A percentile compares a stretch with the other conserved stretches of the same genome.
phyloP scores from a whole-genome alignment of 1,284 basidiomycete species.

The Boletus semigastroideus region DNA sequence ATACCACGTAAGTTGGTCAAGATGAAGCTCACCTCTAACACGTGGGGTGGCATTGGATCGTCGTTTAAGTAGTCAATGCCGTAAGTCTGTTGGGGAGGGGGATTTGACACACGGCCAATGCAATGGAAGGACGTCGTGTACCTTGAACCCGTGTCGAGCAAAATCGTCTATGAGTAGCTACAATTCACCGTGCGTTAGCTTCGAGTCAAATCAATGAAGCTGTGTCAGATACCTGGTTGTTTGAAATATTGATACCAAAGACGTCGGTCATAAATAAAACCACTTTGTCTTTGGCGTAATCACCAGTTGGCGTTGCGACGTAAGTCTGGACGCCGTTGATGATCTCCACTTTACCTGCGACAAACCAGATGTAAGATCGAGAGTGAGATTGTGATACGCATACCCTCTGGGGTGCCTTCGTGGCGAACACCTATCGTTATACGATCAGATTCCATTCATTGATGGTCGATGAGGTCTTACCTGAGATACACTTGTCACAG shows the following conservation, averaged over 20 bases:
- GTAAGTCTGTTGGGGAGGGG: slow-evolving; percentile 49
- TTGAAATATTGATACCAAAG: slow-evolving; percentile 49
- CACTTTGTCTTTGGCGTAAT: slow-evolving; percentile 58
- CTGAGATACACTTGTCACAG: slow-evolving; percentile 22
- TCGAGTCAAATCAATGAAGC: not conserved
- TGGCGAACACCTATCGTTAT: slow-evolving; percentile 21
- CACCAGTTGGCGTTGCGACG: slow-evolving; percentile 46
- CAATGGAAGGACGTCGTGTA: slow-evolving; percentile 20
- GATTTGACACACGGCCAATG: not conserved
- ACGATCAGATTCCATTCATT: slow-evolving; percentile 2
- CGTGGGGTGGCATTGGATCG: slow-evolving; percentile 36
- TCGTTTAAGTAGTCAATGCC: slow-evolving; percentile 46
- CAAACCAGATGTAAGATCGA: not conserved
- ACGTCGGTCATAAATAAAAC: slow-evolving; percentile 61
- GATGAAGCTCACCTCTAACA: slow-evolving; percentile 10
- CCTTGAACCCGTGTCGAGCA: slow-evolving; percentile 70
- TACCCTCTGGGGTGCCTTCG: slow-evolving; percentile 24
- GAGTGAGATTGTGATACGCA: not conserved
- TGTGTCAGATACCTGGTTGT: slow-evolving; percentile 47
- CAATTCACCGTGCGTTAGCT: not conserved
- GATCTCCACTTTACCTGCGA: slow-evolving; percentile 26
- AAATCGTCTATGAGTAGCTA: slow-evolving; percentile 72
- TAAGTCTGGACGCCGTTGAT: slow-evolving; percentile 52
- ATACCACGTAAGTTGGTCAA: not conserved
- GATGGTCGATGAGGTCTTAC: slow-evolving; percentile 1